Percentiles rank a stretch among this genome's conserved stretches.
phyloP scores from a whole-genome alignment of 2,329 filamentous ascomycete species.

The Talaromyces rugulosus region DNA sequence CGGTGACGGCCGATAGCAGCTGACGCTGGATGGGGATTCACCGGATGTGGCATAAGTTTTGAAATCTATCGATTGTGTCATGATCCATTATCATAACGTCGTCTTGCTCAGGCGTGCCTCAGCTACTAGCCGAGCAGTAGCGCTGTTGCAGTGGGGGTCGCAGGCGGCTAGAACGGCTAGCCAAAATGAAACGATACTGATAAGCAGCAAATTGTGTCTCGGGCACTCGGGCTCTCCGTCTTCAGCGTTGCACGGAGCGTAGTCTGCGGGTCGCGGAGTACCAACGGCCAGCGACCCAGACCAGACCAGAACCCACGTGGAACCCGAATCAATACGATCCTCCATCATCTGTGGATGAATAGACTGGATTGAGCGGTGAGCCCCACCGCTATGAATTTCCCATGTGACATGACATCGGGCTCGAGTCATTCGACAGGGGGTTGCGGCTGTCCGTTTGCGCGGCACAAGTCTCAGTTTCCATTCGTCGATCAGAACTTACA shows the following conservation, averaged over 20 bases:
- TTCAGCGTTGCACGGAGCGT: background rate
- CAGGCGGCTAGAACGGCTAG: background rate
- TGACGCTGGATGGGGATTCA: background rate
- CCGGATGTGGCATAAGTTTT: background rate
- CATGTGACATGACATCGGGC: background rate
- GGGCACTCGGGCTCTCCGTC: no score
- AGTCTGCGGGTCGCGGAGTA: background rate
- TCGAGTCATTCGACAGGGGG: background rate
- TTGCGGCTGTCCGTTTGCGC: background rate
- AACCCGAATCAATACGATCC: background rate
- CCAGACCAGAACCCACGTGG: background rate
- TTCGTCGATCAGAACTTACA: constrained; percentile 26
- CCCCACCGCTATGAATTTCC: background rate
- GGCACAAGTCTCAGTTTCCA: constrained; percentile 1
- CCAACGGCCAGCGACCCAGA: background rate
- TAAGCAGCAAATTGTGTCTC: background rate
- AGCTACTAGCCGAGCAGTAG: background rate
- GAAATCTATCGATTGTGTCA: background rate
- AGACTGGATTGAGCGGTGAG: background rate
- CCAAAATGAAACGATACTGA: background rate
- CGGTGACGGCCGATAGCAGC: background rate
- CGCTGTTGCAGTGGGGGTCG: background rate
- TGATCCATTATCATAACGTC: background rate
- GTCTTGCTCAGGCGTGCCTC: background rate
- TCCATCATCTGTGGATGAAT: background rate